phyloP scores from a whole-genome alignment of 495 filamentous ascomycete species.

The Lepraria neglecta region DNA sequence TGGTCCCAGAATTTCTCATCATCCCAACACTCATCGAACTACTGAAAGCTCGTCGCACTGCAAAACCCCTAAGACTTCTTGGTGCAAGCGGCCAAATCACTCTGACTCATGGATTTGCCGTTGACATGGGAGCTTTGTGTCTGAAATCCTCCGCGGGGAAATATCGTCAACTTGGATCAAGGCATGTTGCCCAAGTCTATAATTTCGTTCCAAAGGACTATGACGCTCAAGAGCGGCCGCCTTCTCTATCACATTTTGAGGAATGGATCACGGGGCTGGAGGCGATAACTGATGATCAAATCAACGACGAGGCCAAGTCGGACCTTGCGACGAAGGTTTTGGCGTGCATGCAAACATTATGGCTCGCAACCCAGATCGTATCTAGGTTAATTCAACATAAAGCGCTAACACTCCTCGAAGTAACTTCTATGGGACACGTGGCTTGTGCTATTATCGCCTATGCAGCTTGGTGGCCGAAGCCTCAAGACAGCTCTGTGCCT shows the following conservation, averaged over 20 bases:
- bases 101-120: background rate
- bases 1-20: background rate
- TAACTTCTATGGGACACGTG: background rate
- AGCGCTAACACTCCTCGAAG: background rate
- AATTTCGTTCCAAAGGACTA: too few species aligned
- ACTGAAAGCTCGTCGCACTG: background rate
- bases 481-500: background rate
- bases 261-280: background rate
- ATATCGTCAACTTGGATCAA: background rate
- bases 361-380: background rate
- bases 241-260: background rate
- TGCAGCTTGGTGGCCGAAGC: slow-evolving; percentile 1
- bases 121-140: background rate
- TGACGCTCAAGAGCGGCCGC: too few species aligned
- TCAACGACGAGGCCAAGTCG: background rate
- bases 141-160: background rate
- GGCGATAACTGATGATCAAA: background rate
- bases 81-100: background rate
- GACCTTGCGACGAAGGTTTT: background rate
- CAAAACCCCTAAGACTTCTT: background rate
- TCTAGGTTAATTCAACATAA: background rate
- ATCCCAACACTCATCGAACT: background rate
- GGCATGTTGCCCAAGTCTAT: background rate
- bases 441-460: background rate
- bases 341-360: background rate